Evolutionary conservation across 2,329 filamentous ascomycete genomes (phyloP), one percentile per base, ranked within the genome.

Genomic region (Penicillium aurantiogriseum): DNA sequence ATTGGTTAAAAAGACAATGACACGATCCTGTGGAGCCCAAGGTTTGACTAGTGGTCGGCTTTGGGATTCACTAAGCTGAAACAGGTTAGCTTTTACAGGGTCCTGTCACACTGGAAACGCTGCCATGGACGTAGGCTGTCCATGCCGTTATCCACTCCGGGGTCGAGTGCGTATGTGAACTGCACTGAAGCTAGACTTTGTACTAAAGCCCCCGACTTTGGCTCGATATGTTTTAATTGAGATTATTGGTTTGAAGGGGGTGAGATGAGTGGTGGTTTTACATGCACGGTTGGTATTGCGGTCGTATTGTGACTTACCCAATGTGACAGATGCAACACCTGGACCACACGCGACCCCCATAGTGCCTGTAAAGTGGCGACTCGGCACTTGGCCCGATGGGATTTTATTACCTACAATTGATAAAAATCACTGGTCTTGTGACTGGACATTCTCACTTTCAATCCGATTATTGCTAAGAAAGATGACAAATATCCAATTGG

Each of bases 11-110:
- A 33, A 13, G 9, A 27, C 39, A 44, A 47, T 61, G 63, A 65
- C 63, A 63, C 54, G 63, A 65, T 62, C 61, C 55, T 21, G 54
- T 65, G 64, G 63, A 51, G 48, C n/a, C 10, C 23, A 57, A 53
- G 44, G 54, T 66, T 66, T 51, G 31, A 6, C 42, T 56, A 58
- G 45, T 49, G 27, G 43, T 58, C 53, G 56, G 59, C 43, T 43
- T 27, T 25, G 44, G 51, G 52, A 59, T 50, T 17, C 17, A 58
- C 63, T 65, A 59, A 45, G 13, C 61, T 31, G 19, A 51, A 57
- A 47, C 10, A 8, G n/a, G 54, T 29, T 57, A 57, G 54, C 3
- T 1, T 43, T 52, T 61, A 62, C 55, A 60, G 52, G 58, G 50
- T 60, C 57, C 51, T 60, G 60, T 63, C 56, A 56, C 35, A 45